phyloP scores from a whole-genome alignment of 257 asterid species.

The Nicotiana otophora region DNA sequence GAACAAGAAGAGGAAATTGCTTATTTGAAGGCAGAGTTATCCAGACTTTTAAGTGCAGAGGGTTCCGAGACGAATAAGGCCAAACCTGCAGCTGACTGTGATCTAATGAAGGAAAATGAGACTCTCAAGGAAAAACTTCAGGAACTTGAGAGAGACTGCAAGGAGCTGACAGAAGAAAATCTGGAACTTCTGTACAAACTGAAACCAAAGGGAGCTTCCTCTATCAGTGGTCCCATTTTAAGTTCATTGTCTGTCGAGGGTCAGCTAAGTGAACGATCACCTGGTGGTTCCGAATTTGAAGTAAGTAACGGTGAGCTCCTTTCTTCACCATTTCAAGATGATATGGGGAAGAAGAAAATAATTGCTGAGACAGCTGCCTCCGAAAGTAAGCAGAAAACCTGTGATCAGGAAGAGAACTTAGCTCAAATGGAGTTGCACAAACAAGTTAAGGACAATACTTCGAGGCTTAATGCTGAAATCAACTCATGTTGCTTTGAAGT shows the following conservation, averaged over 20 bases:
- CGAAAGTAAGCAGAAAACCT: neutral
- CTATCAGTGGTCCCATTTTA: neutral
- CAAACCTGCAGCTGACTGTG: slow-evolving; percentile 1
- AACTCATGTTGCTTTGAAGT: neutral
- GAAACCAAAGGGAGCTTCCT: slow-evolving; percentile 9
- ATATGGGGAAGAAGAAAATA: slow-evolving; percentile 1
- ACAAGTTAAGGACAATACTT: neutral
- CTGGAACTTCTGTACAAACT: slow-evolving; percentile 19
- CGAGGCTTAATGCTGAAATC: neutral
- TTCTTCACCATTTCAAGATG: neutral
- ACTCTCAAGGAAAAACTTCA: slow-evolving; percentile 21
- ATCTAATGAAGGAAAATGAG: slow-evolving; percentile 15
- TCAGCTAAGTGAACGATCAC: slow-evolving; percentile 12
- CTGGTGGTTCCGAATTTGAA: slow-evolving; percentile 7
- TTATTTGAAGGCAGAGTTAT: slow-evolving; percentile 23
- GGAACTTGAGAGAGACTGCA: slow-evolving; percentile 29
- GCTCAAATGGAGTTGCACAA: slow-evolving; percentile 7
- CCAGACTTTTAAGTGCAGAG: slow-evolving; percentile 10
- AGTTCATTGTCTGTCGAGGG: neutral
- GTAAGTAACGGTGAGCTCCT: neutral
- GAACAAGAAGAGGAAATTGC: slow-evolving; percentile 16
- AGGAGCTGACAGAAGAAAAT: slow-evolving; percentile 26
- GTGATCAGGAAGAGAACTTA: neutral
- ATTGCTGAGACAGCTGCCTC: neutral
- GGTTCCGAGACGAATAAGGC: neutral